Percentiles rank a stretch among this genome's conserved stretches.
These are phyloP conservation scores for Thamnidium elegans DNA, from an alignment of 192 early-diverging fungal genomes.

Conservation along the genomic window DNA sequence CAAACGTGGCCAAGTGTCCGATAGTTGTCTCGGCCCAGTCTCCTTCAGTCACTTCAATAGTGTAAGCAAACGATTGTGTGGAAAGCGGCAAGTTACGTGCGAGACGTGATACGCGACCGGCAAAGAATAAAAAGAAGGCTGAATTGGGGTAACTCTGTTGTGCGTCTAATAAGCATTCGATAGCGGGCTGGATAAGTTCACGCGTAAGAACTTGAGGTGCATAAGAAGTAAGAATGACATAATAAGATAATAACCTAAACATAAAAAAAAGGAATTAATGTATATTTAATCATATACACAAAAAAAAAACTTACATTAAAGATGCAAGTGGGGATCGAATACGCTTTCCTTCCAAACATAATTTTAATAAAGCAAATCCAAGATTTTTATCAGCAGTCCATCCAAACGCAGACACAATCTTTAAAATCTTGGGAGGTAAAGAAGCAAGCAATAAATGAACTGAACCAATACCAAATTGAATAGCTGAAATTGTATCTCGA, in stretches of 20 bases:
- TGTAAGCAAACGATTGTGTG: conserved; percentile 37
- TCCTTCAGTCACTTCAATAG: conserved; percentile 29
- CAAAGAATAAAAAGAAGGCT: conserved; percentile 38
- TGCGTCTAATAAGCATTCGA: conserved; percentile 35
- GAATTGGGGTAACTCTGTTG: conserved; percentile 37
- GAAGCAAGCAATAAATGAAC: conserved; percentile 32
- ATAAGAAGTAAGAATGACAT: conserved; percentile 36
- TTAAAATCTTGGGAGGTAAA: conserved; percentile 32
- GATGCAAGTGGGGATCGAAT: conserved; percentile 53
- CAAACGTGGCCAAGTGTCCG: conserved; percentile 24
- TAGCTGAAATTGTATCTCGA: conserved; percentile 35
- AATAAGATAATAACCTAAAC: conserved; percentile 33
- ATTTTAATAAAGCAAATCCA: conserved; percentile 51
- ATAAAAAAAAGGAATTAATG: not conserved
- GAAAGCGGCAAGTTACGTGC: conserved; percentile 35
- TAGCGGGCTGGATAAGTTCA: conserved; percentile 34
- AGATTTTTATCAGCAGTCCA: conserved; percentile 53
- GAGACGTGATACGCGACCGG: conserved; percentile 35
- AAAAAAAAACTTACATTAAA: conserved; percentile 42
- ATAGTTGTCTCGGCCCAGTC: conserved; percentile 36
- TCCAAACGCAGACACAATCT: conserved; percentile 51
- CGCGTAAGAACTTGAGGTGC: conserved; percentile 32
- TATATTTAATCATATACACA: not conserved
- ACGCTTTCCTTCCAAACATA: conserved; percentile 44
- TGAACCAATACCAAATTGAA: conserved; percentile 41